Conservation (phyloP, 495 filamentous ascomycete genomes). For the Penicillium longicatenatum region DNA sequence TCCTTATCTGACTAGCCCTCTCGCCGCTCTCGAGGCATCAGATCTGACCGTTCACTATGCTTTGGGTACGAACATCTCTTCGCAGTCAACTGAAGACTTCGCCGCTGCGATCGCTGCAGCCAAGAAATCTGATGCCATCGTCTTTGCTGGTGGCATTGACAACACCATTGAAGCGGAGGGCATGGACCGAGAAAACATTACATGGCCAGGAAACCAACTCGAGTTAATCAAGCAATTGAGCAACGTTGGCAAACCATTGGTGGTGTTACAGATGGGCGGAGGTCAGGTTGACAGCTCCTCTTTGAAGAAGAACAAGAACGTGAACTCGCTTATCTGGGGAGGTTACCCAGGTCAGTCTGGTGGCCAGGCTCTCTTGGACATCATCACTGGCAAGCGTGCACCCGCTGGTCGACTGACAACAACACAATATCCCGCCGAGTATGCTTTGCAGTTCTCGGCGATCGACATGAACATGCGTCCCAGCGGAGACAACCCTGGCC, state of each 20-base stretch:
- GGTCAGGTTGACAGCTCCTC: slow-evolving; percentile 58
- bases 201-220: slow-evolving; percentile 60
- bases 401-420: slow-evolving; percentile 59
- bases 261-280: slow-evolving; percentile 63
- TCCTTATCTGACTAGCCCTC: slow-evolving; percentile 56
- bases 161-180: slow-evolving; percentile 56
- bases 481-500: slow-evolving; percentile 42
- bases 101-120: slow-evolving; percentile 49
- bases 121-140: slow-evolving; percentile 52
- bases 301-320: slow-evolving; percentile 49
- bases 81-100: slow-evolving; percentile 41
- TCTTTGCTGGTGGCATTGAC: slow-evolving; percentile 62
- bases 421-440: slow-evolving; percentile 60
- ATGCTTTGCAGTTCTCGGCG: slow-evolving; percentile 54
- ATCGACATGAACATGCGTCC: slow-evolving; percentile 61
- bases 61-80: slow-evolving; percentile 43
- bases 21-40: slow-evolving; percentile 48
- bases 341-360: slow-evolving; percentile 64
- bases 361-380: slow-evolving; percentile 55
- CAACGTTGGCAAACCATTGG: slow-evolving; percentile 51
- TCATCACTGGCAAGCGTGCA: slow-evolving; percentile 53
- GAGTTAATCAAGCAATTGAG: slow-evolving; percentile 55
- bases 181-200: slow-evolving; percentile 55
- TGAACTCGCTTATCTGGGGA: slow-evolving; percentile 58
- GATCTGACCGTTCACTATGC: slow-evolving; percentile 52